Evolutionary conservation across 495 filamentous ascomycete genomes (phyloP).

Genomic region (Annulohypoxylon maeteangense): DNA sequence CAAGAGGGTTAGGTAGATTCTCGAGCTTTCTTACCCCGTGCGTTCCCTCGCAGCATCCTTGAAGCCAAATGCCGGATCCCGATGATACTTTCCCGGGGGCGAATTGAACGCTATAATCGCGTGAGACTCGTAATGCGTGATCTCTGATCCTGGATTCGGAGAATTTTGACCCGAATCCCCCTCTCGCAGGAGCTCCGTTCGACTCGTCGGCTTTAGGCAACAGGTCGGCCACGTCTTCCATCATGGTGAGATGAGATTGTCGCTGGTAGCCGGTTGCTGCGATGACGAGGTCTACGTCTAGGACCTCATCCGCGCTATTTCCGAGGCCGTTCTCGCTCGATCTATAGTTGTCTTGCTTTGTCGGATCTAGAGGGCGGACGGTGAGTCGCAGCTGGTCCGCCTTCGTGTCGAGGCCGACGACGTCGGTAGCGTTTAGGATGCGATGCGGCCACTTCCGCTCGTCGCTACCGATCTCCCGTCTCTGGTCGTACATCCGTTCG

Average conservation of each 20-base stretch:
- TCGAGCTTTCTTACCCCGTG: conserved; percentile 75
- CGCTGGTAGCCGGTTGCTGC: conserved; percentile 89
- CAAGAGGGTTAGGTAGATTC: too few relatives aligned
- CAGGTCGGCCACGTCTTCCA: conserved; percentile 70
- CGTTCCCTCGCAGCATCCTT: conserved; percentile 92
- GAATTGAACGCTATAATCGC: conserved; percentile 82
- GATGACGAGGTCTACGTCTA: conserved; percentile 84
- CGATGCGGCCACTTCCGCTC: conserved; percentile 81
- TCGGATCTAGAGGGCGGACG: conserved; percentile 54
- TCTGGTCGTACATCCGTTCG: conserved; percentile 83
- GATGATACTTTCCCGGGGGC: conserved; percentile 71
- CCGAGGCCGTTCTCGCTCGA: conserved; percentile 35
- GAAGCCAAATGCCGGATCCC: conserved; percentile 84
- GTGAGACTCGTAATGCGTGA: conserved; percentile 51
- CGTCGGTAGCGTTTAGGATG: conserved; percentile 73
- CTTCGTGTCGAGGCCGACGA: conserved; percentile 66
- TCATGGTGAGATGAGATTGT: conserved; percentile 80
- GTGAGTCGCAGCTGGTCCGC: conserved; percentile 52
- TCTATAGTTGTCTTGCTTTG: conserved; percentile 25
- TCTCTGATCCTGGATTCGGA: conserved; percentile 35
- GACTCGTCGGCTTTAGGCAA: conserved; percentile 59
- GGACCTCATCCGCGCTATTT: conserved; percentile 55
- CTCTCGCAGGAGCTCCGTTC: conserved; percentile 22
- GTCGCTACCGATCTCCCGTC: conserved; percentile 70
- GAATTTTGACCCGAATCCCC: conserved; percentile 48